phyloP scores from a whole-genome alignment of 129 eudicot genomes.

The Chrysanthemum seticuspe region DNA sequence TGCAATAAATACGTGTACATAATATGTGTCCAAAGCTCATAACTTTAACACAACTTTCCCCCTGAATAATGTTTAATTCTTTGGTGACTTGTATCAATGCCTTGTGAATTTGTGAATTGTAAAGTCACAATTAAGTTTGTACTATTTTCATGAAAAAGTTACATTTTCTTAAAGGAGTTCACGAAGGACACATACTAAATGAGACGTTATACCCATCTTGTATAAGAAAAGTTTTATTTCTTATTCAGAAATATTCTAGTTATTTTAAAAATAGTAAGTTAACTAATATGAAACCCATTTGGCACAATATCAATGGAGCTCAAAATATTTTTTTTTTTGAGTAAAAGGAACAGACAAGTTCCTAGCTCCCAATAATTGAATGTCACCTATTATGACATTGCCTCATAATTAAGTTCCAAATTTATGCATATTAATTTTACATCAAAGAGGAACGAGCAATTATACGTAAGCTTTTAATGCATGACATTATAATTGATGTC shows the following conservation, averaged over 20 bases:
- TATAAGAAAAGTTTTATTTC: too few species aligned
- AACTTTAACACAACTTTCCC: neutral
- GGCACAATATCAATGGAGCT: too few species aligned
- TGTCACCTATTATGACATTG: constrained; percentile 10
- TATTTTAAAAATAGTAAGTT: too few species aligned
- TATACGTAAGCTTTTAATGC: constrained; percentile 8
- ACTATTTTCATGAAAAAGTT: too few species aligned
- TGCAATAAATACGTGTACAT: constrained; percentile 3
- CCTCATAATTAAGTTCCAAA: constrained; percentile 14
- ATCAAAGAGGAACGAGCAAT: constrained; percentile 1
- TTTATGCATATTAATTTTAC: constrained; percentile 14
- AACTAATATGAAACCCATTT: too few species aligned
- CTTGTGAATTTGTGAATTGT: too few species aligned
- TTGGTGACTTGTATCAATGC: neutral
- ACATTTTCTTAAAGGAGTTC: too few species aligned
- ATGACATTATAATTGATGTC: constrained; percentile 4
- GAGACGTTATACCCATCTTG: too few species aligned
- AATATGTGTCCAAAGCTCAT: constrained; percentile 3
- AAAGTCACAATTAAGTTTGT: too few species aligned
- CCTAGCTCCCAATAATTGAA: neutral
- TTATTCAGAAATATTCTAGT: too few species aligned
- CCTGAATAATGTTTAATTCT: neutral
- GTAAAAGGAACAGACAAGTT: neutral
- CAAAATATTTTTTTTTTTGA: too few species aligned
- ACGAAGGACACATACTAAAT: too few species aligned